Conservation (phyloP, 805 yeast species). For the Metschnikowia picachoensis region DNA sequence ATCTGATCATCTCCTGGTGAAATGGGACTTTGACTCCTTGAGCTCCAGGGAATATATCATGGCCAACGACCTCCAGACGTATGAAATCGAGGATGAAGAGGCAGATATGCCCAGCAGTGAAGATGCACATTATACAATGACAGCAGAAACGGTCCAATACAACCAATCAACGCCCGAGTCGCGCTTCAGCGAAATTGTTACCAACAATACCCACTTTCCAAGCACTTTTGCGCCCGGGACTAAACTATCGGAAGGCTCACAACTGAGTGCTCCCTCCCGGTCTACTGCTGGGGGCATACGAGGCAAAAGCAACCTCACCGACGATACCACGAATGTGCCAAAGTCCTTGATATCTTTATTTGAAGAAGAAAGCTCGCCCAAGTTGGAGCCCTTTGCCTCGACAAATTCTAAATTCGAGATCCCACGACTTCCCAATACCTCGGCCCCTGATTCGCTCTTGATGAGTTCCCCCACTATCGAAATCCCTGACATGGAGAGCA, state of each 20-base stretch:
- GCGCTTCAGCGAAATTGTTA: conserved; percentile 24
- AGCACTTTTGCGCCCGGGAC: not conserved
- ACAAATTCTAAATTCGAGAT: conserved; percentile 6
- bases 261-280: not conserved
- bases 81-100: conserved; percentile 23
- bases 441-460: conserved; percentile 7
- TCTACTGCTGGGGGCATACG: not conserved
- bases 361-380: conserved; percentile 11
- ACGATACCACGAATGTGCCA: conserved; percentile 7
- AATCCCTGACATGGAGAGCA: conserved; percentile 61
- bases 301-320: conserved; percentile 3
- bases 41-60: conserved; percentile 69
- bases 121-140: conserved; percentile 27
- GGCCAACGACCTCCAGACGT: conserved; percentile 57
- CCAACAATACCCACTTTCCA: conserved; percentile 18
- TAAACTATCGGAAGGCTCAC: conserved; percentile 1
- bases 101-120: conserved; percentile 23
- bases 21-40: conserved; percentile 89
- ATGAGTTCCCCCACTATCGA: conserved; percentile 58
- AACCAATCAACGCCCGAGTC: conserved; percentile 1
- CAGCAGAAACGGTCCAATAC: conserved; percentile 19
- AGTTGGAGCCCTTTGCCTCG: conserved; percentile 4
- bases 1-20: conserved; percentile 41
- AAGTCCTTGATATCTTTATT: conserved; percentile 16
- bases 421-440: conserved; percentile 11